Base-by-base conservation (phyloP, 2,329 filamentous ascomycete genomes). In the Chaetoscypha palmicola region DNA sequence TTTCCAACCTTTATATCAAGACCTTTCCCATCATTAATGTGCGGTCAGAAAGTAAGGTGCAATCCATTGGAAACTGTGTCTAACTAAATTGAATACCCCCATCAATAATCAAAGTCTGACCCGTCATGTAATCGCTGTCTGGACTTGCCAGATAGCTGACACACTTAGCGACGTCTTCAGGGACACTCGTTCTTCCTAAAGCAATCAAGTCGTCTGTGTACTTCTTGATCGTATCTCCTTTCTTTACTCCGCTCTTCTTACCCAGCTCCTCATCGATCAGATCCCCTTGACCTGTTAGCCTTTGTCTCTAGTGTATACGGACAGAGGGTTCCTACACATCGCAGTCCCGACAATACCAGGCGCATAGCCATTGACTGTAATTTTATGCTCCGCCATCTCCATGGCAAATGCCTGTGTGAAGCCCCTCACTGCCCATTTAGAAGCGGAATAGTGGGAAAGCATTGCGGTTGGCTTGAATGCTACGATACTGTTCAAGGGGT, bases 351-450 rank as follows among this genome's bases (percentile, higher is more conserved):
- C 78, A 37, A 85, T 81, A 71, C 3, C 74, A 0, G 81, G 81
- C 0, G 77, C 79, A 52, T 84, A 85, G 0, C 74, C 73, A 51
- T 85, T 86, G 22, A 76, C 79, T 0, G 77, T 83, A 58, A 86
- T 85, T 46, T 77, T 68, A 56, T 85, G 71, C 38, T 65, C 62
- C 0, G 80, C 81, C 64, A 84, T 67, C 52, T 83, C 79, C 72
- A 80, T 77, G 0, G 81, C 80, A 50, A 81, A 81, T 0, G 72
- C 75, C 59, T 84, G 79, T 1, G 76, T 81, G 39, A 86, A 64
- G 0, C 80, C 80, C 3, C 81, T 68, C 1, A 86, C 79, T 0
- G 81, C 82, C 65, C 72, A 83, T 57, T 86, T 86, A 12, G 71
- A 77, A 0, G 79, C 74, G 16, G 69, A 73, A 64, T 86, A 86